A percentile compares a stretch with the other conserved stretches of the same genome.
Evolutionary conservation across 208 protist genomes (phyloP).

Genomic region (Novymonas esmeraldas): DNA sequence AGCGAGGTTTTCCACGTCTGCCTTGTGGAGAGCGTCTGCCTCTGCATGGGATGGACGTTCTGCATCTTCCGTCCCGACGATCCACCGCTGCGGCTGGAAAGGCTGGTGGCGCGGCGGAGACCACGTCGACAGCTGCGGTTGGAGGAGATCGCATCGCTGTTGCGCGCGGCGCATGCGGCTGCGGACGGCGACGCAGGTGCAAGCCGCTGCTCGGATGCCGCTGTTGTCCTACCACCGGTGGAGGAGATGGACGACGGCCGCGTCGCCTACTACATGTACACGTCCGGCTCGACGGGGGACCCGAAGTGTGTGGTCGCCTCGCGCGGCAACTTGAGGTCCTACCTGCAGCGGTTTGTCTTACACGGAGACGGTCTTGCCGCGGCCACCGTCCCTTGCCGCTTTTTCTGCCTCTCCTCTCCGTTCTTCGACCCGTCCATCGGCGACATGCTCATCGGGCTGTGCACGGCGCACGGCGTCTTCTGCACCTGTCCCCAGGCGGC

Average conservation of each 20-base stretch:
- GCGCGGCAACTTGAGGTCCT: slow-evolving; percentile 46
- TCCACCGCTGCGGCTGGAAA: slow-evolving; percentile 31
- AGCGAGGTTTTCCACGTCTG: slow-evolving; percentile 49
- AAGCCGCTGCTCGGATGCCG: neutral
- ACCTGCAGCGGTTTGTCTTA: slow-evolving; percentile 40
- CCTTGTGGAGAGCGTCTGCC: slow-evolving; percentile 49
- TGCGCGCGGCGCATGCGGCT: slow-evolving; percentile 12
- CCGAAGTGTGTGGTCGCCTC: slow-evolving; percentile 58
- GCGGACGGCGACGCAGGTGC: neutral
- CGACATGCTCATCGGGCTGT: slow-evolving; percentile 45
- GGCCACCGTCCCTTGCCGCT: neutral
- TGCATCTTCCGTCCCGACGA: slow-evolving; percentile 49
- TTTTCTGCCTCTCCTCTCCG: slow-evolving; percentile 57
- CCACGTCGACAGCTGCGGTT: slow-evolving; percentile 29
- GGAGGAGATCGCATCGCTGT: slow-evolving; percentile 15
- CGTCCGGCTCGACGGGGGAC: slow-evolving; percentile 61
- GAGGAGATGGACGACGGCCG: slow-evolving; percentile 5
- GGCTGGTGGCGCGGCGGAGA: slow-evolving; percentile 22
- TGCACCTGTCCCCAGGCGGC: slow-evolving; percentile 27
- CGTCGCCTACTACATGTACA: slow-evolving; percentile 65
- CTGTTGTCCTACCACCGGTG: neutral
- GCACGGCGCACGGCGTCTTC: slow-evolving; percentile 25
- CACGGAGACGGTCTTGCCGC: slow-evolving; percentile 26
- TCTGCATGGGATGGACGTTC: slow-evolving; percentile 43
- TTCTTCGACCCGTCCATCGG: slow-evolving; percentile 72